Evolutionary conservation across 106 monocot genomes (phyloP).

Genomic region (Phalaenopsis aphrodite): DNA sequence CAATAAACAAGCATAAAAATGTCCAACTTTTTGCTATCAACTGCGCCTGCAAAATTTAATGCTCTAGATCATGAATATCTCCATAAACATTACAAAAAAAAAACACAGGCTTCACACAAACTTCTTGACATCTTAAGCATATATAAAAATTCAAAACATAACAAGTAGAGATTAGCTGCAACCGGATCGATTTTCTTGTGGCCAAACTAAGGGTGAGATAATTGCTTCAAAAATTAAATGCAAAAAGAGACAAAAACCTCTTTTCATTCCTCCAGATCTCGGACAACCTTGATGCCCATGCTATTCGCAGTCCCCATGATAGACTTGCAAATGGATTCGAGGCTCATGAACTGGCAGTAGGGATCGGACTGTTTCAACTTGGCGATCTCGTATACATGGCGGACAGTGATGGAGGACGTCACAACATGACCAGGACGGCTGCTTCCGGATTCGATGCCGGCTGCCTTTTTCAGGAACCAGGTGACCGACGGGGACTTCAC

Average conservation of each 20-base stretch:
- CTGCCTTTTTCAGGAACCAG: conserved; percentile 55
- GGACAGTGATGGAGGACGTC: conserved; percentile 30
- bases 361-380: conserved; percentile 52
- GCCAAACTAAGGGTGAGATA: background rate
- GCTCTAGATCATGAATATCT: background rate
- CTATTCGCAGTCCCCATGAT: conserved; percentile 53
- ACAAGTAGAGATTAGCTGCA: background rate
- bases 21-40: background rate
- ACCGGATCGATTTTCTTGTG: background rate
- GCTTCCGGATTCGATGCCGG: conserved; percentile 46
- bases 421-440: conserved; percentile 34
- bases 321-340: conserved; percentile 56
- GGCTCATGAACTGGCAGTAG: conserved; percentile 28
- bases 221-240: background rate
- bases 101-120: background rate
- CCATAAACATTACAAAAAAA: background rate
- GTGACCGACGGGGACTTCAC: conserved; percentile 50
- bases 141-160: background rate
- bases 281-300: conserved; percentile 50
- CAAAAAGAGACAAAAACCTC: background rate
- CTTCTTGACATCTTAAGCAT: background rate
- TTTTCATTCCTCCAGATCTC: conserved; percentile 26
- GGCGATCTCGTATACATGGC: conserved; percentile 56
- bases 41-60: background rate
- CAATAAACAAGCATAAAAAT: background rate